phyloP scores from a whole-genome alignment of 805 yeast species.

The Suhomyces vadensis region DNA sequence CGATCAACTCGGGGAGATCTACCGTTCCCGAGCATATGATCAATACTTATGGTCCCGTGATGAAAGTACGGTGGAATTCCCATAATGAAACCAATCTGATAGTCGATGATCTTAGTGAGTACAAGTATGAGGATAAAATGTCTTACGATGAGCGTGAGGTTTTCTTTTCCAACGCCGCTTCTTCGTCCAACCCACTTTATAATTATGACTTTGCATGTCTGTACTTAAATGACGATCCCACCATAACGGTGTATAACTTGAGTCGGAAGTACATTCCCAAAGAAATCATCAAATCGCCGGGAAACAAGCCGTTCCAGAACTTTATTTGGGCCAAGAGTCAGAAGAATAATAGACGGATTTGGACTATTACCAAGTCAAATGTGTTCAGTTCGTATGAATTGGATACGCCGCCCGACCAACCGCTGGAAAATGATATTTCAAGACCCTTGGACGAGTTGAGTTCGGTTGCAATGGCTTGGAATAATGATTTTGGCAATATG shows the following conservation, averaged over 20 bases:
- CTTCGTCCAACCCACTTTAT: slow-evolving; percentile 35
- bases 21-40: slow-evolving; percentile 66
- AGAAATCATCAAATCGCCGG: slow-evolving; percentile 57
- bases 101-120: slow-evolving; percentile 10
- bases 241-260: slow-evolving; percentile 67
- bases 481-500: slow-evolving; percentile 45
- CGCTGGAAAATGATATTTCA: slow-evolving; percentile 23
- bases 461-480: slow-evolving; percentile 59
- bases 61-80: slow-evolving; percentile 66
- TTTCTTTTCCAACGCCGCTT: slow-evolving; percentile 12
- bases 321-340: slow-evolving; percentile 42
- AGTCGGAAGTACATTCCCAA: slow-evolving; percentile 73
- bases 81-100: slow-evolving; percentile 22
- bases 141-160: slow-evolving; percentile 20
- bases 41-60: slow-evolving; percentile 74
- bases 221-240: slow-evolving; percentile 70
- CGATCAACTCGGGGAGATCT: slow-evolving; percentile 16
- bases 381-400: slow-evolving; percentile 37
- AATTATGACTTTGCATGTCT: slow-evolving; percentile 73
- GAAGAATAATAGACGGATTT: slow-evolving; percentile 25
- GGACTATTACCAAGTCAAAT: slow-evolving; percentile 45
- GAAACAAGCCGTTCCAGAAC: slow-evolving; percentile 42
- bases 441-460: slow-evolving; percentile 53
- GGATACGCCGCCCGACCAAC: slow-evolving; percentile 18
- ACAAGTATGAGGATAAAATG: slow-evolving; percentile 22